phyloP scores from a whole-genome alignment of 352 stramenopile species.

The Globisporangium paroecandrum region DNA sequence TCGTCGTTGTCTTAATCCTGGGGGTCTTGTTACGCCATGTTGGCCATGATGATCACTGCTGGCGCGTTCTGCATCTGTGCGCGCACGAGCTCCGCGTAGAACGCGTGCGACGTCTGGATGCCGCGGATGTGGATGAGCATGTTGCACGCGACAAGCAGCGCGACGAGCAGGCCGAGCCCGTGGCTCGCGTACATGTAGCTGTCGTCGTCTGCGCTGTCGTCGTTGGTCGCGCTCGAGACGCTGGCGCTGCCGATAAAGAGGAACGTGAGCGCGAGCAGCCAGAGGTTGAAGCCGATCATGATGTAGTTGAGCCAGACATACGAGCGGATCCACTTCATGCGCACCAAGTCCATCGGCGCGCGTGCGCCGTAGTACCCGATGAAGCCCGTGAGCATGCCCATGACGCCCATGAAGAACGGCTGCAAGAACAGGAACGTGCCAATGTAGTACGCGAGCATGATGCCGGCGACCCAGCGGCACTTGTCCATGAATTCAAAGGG shows the following conservation, averaged over 20 bases:
- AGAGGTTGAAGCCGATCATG: slow-evolving; percentile 67
- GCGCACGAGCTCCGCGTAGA: slow-evolving; percentile 35
- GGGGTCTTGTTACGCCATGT: slow-evolving; percentile 6
- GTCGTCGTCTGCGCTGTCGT: slow-evolving; percentile 23
- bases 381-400: slow-evolving; percentile 61
- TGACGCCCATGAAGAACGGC: slow-evolving; percentile 56
- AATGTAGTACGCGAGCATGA: slow-evolving; percentile 70
- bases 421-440: slow-evolving; percentile 72
- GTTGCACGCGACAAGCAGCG: slow-evolving; percentile 49
- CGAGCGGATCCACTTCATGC: slow-evolving; percentile 66
- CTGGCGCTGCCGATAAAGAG: slow-evolving; percentile 24
- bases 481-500: slow-evolving; percentile 61
- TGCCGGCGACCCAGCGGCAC: slow-evolving; percentile 51
- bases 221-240: slow-evolving; percentile 1
- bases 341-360: slow-evolving; percentile 48
- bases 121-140: slow-evolving; percentile 56
- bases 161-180: slow-evolving; percentile 44
- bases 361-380: slow-evolving; percentile 61
- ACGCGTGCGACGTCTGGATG: slow-evolving; percentile 30
- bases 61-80: slow-evolving; percentile 5
- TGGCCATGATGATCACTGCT: slow-evolving; percentile 19
- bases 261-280: slow-evolving; percentile 48
- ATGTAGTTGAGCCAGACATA: slow-evolving; percentile 73
- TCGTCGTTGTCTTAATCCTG: neutral
- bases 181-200: slow-evolving; percentile 35